phyloP scores from a whole-genome alignment of 495 filamentous ascomycete genomes.

The Hypoxylon perforatum region DNA sequence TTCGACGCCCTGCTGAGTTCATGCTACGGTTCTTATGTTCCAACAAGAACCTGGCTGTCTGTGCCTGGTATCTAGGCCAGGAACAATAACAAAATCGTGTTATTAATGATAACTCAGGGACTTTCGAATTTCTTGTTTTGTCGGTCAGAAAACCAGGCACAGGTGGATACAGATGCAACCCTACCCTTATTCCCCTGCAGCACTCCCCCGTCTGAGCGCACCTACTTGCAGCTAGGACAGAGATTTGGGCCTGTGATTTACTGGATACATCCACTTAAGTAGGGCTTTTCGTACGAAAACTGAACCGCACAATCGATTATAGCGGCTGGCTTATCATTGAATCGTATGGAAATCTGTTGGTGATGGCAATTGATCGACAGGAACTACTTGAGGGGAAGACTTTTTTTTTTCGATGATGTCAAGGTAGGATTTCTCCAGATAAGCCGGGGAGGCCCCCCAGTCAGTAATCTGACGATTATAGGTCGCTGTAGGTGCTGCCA shows the following conservation, averaged over 20 bases:
- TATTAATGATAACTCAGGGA: neutral
- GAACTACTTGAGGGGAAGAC: too few relatives aligned
- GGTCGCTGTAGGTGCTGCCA: slow-evolving; percentile 2
- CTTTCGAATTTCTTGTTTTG: slow-evolving; percentile 16
- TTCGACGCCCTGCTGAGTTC: too few relatives aligned
- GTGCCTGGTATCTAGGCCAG: neutral
- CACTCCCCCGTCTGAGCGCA: slow-evolving; percentile 29
- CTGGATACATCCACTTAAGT: neutral
- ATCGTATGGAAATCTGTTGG: neutral
- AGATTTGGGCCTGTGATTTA: slow-evolving; percentile 6
- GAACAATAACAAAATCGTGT: neutral
- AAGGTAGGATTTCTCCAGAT: too few relatives aligned
- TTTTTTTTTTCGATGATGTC: too few relatives aligned
- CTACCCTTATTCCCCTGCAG: slow-evolving; percentile 1
- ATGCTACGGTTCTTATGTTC: too few relatives aligned
- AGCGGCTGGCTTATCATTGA: too few relatives aligned
- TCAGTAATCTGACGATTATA: slow-evolving; percentile 14
- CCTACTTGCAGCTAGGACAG: too few relatives aligned
- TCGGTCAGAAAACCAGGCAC: slow-evolving; percentile 14
- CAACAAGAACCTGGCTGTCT: neutral
- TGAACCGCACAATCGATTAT: too few relatives aligned
- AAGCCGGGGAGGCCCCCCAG: slow-evolving; percentile 6
- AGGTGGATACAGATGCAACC: slow-evolving; percentile 22
- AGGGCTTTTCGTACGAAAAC: too few relatives aligned
- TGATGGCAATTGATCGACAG: too few relatives aligned